Percentiles rank a stretch among this genome's conserved stretches.
These are phyloP conservation scores for Amniculicola lignicola DNA, from an alignment of 495 filamentous ascomycete species.

Conservation along the genomic window DNA sequence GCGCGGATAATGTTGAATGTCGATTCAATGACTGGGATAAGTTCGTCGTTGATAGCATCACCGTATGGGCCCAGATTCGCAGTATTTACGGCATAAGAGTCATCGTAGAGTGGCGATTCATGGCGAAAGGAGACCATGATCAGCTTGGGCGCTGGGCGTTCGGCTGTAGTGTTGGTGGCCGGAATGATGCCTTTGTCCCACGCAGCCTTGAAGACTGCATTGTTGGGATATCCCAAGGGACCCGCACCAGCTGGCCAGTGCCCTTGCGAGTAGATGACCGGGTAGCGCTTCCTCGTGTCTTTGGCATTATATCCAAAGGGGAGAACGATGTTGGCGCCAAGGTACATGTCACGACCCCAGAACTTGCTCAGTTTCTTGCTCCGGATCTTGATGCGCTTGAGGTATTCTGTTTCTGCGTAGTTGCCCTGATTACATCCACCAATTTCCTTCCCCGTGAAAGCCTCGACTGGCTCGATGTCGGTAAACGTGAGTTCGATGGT, in stretches of 20 bases:
- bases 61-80: slow-evolving; percentile 34
- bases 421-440: slow-evolving; percentile 32
- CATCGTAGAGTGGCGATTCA: slow-evolving; percentile 31
- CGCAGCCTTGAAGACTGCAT: slow-evolving; percentile 1
- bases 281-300: slow-evolving; percentile 25
- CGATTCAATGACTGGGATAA: slow-evolving; percentile 26
- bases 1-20: slow-evolving; percentile 28
- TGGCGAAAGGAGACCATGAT: slow-evolving; percentile 32
- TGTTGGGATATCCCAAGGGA: slow-evolving; percentile 9
- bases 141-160: slow-evolving; percentile 25
- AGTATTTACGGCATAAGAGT: slow-evolving; percentile 34
- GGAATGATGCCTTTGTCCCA: slow-evolving; percentile 28
- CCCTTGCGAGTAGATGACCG: slow-evolving; percentile 24
- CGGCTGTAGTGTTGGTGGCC: slow-evolving; percentile 11
- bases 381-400: slow-evolving; percentile 33
- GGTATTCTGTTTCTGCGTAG: slow-evolving; percentile 26
- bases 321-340: slow-evolving; percentile 28
- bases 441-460: slow-evolving; percentile 28
- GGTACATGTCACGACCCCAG: slow-evolving; percentile 33
- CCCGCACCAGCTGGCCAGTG: slow-evolving; percentile 24
- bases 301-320: slow-evolving; percentile 23
- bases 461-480: slow-evolving; percentile 4
- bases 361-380: slow-evolving; percentile 21
- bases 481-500: slow-evolving; percentile 21
- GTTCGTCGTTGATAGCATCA: slow-evolving; percentile 33